phyloP scores from a whole-genome alignment of 768 basidiomycete genomes.

The Lactarius deliciosus region DNA sequence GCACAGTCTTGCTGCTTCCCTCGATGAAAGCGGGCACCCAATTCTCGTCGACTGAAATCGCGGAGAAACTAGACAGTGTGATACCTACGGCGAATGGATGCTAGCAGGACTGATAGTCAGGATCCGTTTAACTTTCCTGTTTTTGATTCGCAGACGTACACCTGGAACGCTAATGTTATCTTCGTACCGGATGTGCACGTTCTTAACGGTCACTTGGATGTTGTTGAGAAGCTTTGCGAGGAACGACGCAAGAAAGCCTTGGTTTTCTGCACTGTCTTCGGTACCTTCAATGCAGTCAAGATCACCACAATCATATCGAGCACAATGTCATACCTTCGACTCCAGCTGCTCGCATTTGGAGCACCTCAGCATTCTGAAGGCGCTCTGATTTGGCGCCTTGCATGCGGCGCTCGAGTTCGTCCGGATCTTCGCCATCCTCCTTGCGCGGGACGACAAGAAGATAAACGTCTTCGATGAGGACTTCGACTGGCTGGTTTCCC shows the following conservation, averaged over 20 bases:
- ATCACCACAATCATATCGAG: conserved; percentile 4
- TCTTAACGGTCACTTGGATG: conserved; percentile 91
- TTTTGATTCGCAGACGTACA: conserved; percentile 46
- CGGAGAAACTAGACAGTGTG: conserved; percentile 84
- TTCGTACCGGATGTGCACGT: conserved; percentile 96
- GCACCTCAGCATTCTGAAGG: conserved; percentile 81
- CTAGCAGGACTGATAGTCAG: conserved; percentile 41
- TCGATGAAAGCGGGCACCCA: conserved; percentile 95
- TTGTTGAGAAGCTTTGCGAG: conserved; percentile 93
- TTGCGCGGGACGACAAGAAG: conserved; percentile 85
- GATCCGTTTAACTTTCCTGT: conserved; percentile 1
- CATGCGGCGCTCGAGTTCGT: conserved; percentile 79
- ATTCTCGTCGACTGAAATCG: conserved; percentile 80
- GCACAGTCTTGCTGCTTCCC: conserved; percentile 80
- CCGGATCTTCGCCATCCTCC: conserved; percentile 64
- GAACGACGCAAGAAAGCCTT: conserved; percentile 80
- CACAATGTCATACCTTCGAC: conserved; percentile 43
- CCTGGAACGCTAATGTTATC: conserved; percentile 92
- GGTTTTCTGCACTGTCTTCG: conserved; percentile 59
- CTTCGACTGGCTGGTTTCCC: conserved; percentile 85
- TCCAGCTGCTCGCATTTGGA: conserved; percentile 63
- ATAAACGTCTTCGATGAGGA: conserved; percentile 91
- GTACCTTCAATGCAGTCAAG: conserved; percentile 24
- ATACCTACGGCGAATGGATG: conserved; percentile 93
- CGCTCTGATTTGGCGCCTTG: conserved; percentile 89